Conservation (phyloP, 192 early-diverging fungal genomes). For the Dimargaris cristalligena region DNA sequence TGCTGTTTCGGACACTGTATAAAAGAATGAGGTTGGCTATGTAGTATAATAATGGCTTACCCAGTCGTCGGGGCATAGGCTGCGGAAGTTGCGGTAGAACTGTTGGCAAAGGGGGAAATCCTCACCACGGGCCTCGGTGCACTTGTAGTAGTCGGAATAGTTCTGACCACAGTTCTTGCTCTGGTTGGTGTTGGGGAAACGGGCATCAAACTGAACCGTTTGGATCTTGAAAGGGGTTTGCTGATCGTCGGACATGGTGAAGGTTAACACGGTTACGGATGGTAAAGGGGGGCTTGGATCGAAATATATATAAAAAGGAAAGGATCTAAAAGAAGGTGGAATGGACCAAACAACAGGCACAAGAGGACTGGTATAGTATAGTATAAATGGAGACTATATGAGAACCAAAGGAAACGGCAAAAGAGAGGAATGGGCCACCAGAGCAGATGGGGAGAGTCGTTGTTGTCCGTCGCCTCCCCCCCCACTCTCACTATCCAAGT, state of each 20-base stretch:
- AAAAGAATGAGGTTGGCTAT: not conserved
- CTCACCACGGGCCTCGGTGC: constrained; percentile 87
- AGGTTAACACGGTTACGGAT: not conserved
- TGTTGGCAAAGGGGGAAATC: constrained; percentile 85
- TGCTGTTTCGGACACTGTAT: no score
- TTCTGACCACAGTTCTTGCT: constrained; percentile 99
- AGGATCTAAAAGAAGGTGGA: not conserved
- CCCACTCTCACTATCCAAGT: no score
- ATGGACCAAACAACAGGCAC: not conserved
- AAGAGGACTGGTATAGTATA: not conserved
- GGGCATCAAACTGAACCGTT: constrained; percentile 30
- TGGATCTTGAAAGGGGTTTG: not conserved
- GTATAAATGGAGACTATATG: not conserved
- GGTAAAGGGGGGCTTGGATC: not conserved
- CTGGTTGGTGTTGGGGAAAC: constrained; percentile 98
- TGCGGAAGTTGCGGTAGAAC: constrained; percentile 68
- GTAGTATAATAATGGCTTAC: constrained; percentile 35
- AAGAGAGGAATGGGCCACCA: not conserved
- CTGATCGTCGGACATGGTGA: not conserved
- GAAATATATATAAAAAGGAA: not conserved
- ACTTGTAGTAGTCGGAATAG: constrained; percentile 89
- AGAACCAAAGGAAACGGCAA: not conserved
- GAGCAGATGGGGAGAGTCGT: not conserved
- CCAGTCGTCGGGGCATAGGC: constrained; percentile 86
- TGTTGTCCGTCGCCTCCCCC: no score